A percentile compares a stretch with the other conserved stretches of the same genome.
These are phyloP conservation scores for Cyclotella distinguenda DNA, from an alignment of 108 stramenopile species.

Conservation along the genomic window DNA sequence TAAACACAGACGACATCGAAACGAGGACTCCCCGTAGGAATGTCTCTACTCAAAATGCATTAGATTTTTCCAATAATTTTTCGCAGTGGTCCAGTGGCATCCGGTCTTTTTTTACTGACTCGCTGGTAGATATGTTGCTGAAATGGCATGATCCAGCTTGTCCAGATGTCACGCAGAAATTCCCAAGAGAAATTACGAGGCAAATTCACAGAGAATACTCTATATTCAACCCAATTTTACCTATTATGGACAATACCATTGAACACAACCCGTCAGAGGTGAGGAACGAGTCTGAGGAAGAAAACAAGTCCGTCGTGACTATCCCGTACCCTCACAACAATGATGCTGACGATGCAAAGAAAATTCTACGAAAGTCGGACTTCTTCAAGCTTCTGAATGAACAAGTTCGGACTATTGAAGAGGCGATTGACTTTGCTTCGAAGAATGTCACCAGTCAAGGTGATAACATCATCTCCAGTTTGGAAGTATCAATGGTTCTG, in stretches of 20 bases:
- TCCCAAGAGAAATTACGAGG: not conserved
- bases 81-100: constrained; percentile 35
- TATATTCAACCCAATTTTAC: constrained; percentile 64
- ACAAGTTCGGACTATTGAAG: constrained; percentile 26
- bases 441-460: constrained; percentile 6
- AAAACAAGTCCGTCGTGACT: not conserved
- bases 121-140: not conserved
- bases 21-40: constrained; percentile 74
- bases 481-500: constrained; percentile 14
- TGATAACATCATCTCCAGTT: constrained; percentile 9
- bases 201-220: constrained; percentile 8
- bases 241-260: constrained; percentile 48
- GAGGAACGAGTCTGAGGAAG: not conserved
- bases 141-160: constrained; percentile 36
- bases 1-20: constrained; percentile 48
- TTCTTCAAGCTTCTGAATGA: constrained; percentile 37
- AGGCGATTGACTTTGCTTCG: constrained; percentile 8
- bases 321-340: not conserved
- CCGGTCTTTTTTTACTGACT: constrained; percentile 1
- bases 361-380: constrained; percentile 13
- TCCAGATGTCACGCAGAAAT: not conserved
- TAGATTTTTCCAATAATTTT: constrained; percentile 41
- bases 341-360: constrained; percentile 5
- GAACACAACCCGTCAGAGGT: not conserved
- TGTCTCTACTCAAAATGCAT: constrained; percentile 49